Base-by-base conservation (phyloP, 2,329 filamentous ascomycete species). In the Hypoxylon sp. region DNA sequence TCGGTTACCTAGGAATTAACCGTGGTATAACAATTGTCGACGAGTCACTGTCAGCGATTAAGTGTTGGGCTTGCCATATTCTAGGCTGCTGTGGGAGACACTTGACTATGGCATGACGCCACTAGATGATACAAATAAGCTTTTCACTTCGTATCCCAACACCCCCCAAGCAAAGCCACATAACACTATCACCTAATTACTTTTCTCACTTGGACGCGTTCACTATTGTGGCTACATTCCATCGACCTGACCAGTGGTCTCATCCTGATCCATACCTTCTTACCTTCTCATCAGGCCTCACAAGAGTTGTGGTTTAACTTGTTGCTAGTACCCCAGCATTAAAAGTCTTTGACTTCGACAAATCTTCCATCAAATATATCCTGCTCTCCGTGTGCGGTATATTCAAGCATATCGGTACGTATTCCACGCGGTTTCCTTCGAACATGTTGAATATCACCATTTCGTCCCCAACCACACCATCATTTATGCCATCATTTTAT, bases 321-420 rank as follows among this genome's bases (percentile, higher is more conserved):
- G 19, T 34, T 17, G 4, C 21, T 34, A 56, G 53, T 46, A 34
- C 53, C 13, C 28, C 17, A 46, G 23, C 53, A 46, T 45, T 28
- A 43, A 30, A 56, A 30, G 14, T 46, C 34, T n/a, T 38, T 11
- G 13, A 45, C 52, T 45, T 21, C 34, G n/a, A 34, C 38, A 21
- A 23, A 21, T 14, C 43, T 30, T 34, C 32, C 10, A 19, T 56
- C 23, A 28, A 30, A 46, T 56, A 56, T 34, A 23, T 34, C 28
- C 41, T 46, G 28, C 19, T 10, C 14, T 7, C 46, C 28, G 7
- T 3, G 23, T 45, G 25, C 45, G 46, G 23, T 49, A 49, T 49
- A 49, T 30, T 49, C 14, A 17, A 32, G 25, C 23, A 17, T 34
- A 56, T 45, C 52, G 41, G 53, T 56, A 56, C 9, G 53, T 56